A percentile compares a stretch with the other conserved stretches of the same genome.
Conservation (phyloP, 2,329 filamentous ascomycete species). For the Aphanocladium album region DNA sequence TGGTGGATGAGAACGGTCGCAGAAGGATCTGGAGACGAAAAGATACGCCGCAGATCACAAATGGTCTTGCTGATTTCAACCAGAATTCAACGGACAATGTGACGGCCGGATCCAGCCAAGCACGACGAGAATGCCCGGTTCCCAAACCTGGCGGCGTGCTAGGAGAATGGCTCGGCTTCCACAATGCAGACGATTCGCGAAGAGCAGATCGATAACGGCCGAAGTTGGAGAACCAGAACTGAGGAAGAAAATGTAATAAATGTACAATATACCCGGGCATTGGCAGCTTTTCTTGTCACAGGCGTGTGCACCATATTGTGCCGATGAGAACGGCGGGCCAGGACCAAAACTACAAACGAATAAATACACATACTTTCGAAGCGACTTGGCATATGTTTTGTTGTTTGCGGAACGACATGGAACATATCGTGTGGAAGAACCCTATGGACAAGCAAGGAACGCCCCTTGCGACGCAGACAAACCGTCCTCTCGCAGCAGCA, state of each 20-base stretch:
- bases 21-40: constrained; percentile 40
- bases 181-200: constrained; percentile 27
- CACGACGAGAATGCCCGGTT: constrained; percentile 74
- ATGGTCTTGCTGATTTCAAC: constrained; percentile 46
- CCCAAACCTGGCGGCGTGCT: constrained; percentile 81
- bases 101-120: constrained; percentile 35
- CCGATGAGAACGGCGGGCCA: background rate
- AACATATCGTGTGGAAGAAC: background rate
- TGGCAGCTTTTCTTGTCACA: background rate
- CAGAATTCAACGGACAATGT: constrained; percentile 23
- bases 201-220: constrained; percentile 22
- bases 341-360: background rate
- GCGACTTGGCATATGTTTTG: background rate
- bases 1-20: constrained; percentile 41
- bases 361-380: background rate
- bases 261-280: constrained; percentile 3
- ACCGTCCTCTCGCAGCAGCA: background rate
- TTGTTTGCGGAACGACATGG: background rate
- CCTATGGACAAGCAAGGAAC: background rate
- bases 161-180: constrained; percentile 70
- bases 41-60: constrained; percentile 34
- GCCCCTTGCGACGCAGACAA: background rate
- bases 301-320: background rate
- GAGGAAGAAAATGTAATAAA: constrained; percentile 3
- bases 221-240: background rate